Conservation (phyloP, 495 filamentous ascomycete genomes). For the Penicillium ochrochloron region DNA sequence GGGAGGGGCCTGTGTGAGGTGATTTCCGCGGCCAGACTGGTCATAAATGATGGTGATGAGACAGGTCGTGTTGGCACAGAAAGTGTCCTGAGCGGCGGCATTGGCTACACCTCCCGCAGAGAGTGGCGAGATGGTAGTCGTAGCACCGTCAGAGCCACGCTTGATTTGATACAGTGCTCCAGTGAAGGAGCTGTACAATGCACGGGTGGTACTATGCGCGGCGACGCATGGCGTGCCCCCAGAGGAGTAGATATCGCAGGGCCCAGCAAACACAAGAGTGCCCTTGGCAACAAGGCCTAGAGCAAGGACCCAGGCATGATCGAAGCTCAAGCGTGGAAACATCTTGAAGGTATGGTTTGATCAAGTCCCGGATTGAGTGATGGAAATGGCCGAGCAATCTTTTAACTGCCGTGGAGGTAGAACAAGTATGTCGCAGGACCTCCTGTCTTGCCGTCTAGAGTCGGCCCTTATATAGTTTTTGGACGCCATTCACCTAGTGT, state of each 20-base stretch:
- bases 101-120: slow-evolving; percentile 61
- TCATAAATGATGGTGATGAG: slow-evolving; percentile 64
- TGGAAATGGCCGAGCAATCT: not conserved
- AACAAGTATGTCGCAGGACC: not conserved
- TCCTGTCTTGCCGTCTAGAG: not conserved
- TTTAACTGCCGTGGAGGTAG: not conserved
- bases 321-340: slow-evolving; percentile 41
- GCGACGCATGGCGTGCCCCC: slow-evolving; percentile 60
- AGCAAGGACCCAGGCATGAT: slow-evolving; percentile 37
- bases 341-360: slow-evolving; percentile 33
- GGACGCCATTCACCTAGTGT: not conserved
- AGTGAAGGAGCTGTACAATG: slow-evolving; percentile 54
- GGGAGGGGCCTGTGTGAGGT: slow-evolving; percentile 60
- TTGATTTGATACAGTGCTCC: slow-evolving; percentile 60
- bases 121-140: slow-evolving; percentile 50
- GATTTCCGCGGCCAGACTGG: slow-evolving; percentile 60
- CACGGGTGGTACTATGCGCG: slow-evolving; percentile 64
- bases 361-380: not conserved
- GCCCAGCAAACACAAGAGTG: slow-evolving; percentile 52
- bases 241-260: slow-evolving; percentile 60
- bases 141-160: slow-evolving; percentile 54
- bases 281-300: slow-evolving; percentile 44
- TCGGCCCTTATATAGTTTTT: not conserved
- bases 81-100: slow-evolving; percentile 58
- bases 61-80: slow-evolving; percentile 61